A percentile compares a stretch with the other conserved stretches of the same genome.
Evolutionary conservation across 805 yeast genomes (phyloP).

Genomic region (Saccharomyces mikatae): DNA sequence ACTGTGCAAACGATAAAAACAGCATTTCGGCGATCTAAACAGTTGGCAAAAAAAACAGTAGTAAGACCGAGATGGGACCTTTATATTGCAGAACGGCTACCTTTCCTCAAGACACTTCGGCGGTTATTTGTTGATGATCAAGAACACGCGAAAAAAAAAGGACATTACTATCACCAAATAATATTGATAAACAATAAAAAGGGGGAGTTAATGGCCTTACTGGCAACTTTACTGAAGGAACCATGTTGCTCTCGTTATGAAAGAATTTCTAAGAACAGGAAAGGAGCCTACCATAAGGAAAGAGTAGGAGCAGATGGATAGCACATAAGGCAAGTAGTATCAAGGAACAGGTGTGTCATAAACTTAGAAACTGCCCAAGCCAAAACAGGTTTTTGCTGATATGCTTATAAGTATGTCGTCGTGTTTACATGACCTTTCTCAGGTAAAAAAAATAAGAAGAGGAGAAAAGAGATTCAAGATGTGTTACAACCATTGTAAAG

Average conservation of each 20-base stretch:
- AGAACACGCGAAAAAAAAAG: not conserved
- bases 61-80: not conserved
- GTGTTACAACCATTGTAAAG: not conserved
- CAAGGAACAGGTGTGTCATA: not conserved
- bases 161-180: not conserved
- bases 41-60: no score
- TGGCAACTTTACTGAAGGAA: not conserved
- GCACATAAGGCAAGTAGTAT: not conserved
- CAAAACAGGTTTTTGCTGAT: not conserved
- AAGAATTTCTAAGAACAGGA: no score
- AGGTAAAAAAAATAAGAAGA: no score
- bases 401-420: not conserved
- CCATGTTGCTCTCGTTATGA: no score
- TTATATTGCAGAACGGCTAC: not conserved
- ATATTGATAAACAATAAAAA: not conserved
- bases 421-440: not conserved
- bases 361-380: not conserved
- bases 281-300: no score
- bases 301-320: not conserved
- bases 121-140: not conserved
- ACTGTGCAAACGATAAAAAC: no score
- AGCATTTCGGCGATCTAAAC: no score
- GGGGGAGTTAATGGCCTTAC: not conserved
- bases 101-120: not conserved
- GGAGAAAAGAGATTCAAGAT: not conserved